phyloP scores from a whole-genome alignment of 208 protist species.

The Acanthamoeba royreba region DNA sequence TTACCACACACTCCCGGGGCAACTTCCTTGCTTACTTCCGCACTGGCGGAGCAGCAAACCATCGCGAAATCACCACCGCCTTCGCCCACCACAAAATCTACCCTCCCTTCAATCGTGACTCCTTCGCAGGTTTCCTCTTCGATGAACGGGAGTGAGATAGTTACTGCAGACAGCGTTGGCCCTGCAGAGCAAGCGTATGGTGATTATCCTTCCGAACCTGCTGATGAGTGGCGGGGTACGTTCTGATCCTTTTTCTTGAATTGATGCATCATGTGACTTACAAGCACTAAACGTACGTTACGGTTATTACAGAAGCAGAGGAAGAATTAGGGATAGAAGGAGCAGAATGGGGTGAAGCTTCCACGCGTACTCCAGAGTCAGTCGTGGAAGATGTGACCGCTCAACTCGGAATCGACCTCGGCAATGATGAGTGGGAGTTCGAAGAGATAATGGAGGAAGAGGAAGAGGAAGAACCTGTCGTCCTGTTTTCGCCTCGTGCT shows the following conservation, averaged over 20 bases:
- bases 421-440: slow-evolving; percentile 19
- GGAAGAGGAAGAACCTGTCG: background rate
- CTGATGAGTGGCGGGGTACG: background rate
- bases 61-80: too few relatives aligned
- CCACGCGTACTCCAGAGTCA: background rate
- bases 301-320: background rate
- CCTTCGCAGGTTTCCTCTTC: too few relatives aligned
- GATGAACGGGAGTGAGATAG: background rate
- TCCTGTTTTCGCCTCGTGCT: background rate
- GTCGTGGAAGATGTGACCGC: background rate
- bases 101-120: too few relatives aligned
- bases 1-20: too few relatives aligned
- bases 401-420: background rate
- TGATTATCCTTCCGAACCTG: background rate
- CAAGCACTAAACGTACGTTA: background rate
- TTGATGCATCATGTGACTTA: background rate
- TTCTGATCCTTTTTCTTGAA: background rate
- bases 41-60: too few relatives aligned
- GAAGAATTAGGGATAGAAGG: slow-evolving; percentile 5
- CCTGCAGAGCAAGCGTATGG: background rate
- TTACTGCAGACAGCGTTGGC: background rate
- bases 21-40: too few relatives aligned
- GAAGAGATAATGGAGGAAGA: slow-evolving; percentile 5
- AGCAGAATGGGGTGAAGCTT: background rate
- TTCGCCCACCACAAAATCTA: too few relatives aligned